Conservation (phyloP, 495 filamentous ascomycete species). For the Letharia lupina region DNA sequence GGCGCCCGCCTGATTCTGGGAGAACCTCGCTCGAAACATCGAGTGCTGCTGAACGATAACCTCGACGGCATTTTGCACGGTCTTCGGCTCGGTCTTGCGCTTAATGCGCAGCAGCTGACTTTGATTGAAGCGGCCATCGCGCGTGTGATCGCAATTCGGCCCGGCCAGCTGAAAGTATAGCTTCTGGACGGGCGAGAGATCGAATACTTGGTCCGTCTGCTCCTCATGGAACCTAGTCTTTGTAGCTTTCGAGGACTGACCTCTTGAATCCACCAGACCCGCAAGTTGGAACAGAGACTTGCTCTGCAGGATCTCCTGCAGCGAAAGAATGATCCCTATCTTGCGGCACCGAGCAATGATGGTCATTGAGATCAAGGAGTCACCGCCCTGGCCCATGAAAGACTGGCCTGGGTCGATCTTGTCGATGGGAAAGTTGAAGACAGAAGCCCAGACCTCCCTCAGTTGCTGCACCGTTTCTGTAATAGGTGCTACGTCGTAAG, state of each 20-base stretch:
- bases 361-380: slow-evolving; percentile 64
- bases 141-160: slow-evolving; percentile 35
- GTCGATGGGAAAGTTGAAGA: slow-evolving; percentile 43
- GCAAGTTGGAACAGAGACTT: slow-evolving; percentile 41
- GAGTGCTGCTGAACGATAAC: slow-evolving; percentile 55
- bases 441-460: slow-evolving; percentile 42
- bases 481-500: slow-evolving; percentile 15
- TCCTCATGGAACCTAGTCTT: slow-evolving; percentile 38
- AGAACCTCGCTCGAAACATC: slow-evolving; percentile 61
- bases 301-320: slow-evolving; percentile 43
- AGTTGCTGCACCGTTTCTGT: slow-evolving; percentile 25
- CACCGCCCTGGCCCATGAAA: slow-evolving; percentile 59
- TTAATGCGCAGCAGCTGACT: slow-evolving; percentile 55
- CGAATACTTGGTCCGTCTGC: slow-evolving; percentile 43
- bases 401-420: slow-evolving; percentile 46
- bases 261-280: slow-evolving; percentile 29
- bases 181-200: slow-evolving; percentile 62
- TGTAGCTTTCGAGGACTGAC: slow-evolving; percentile 26
- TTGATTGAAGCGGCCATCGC: slow-evolving; percentile 62
- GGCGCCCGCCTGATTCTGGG: slow-evolving; percentile 22
- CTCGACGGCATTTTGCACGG: slow-evolving; percentile 47
- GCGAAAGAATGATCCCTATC: slow-evolving; percentile 46
- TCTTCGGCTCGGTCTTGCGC: slow-evolving; percentile 37
- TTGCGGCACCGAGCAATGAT: slow-evolving; percentile 46
- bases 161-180: slow-evolving; percentile 56